Conservation (phyloP, 2,329 filamentous ascomycete genomes). For the Cercospora sp. region DNA sequence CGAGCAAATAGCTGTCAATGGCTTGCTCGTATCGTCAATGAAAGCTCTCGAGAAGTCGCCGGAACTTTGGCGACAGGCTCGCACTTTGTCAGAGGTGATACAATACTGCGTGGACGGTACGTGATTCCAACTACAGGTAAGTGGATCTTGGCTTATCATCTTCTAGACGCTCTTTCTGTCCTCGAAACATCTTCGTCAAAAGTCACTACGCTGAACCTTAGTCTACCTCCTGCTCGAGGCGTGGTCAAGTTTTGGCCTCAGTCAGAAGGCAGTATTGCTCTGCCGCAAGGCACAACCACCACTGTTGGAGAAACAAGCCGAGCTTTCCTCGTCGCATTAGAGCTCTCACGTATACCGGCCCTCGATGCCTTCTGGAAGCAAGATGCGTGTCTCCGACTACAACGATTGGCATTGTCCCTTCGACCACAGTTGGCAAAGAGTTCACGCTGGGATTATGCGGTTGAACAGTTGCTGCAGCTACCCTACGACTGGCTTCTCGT, state of each 20-base stretch:
- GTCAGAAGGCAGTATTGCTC: constrained; percentile 43
- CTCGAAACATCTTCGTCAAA: constrained; percentile 39
- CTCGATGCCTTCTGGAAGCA: constrained; percentile 27
- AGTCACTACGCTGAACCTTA: constrained; percentile 31
- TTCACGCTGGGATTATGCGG: constrained; percentile 26
- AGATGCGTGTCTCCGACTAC: constrained; percentile 28
- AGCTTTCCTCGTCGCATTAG: constrained; percentile 33
- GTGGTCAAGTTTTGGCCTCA: constrained; percentile 42
- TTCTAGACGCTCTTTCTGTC: constrained; percentile 48
- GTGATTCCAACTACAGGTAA: constrained; percentile 26
- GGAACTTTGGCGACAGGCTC: constrained; percentile 40
- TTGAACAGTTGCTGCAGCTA: constrained; percentile 21
- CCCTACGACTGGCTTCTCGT: constrained; percentile 20
- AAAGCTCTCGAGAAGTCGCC: constrained; percentile 39
- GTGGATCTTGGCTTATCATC: constrained; percentile 29
- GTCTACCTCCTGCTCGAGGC: constrained; percentile 44
- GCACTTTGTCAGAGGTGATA: constrained; percentile 40
- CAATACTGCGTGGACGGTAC: constrained; percentile 46
- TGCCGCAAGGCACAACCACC: constrained; percentile 44
- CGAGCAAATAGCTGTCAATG: constrained; percentile 43
- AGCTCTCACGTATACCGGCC: constrained; percentile 25
- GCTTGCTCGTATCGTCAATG: constrained; percentile 43
- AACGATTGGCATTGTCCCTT: constrained; percentile 16
- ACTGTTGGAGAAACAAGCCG: constrained; percentile 23
- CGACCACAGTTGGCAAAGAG: constrained; percentile 21